These are phyloP conservation scores for Nasturtium officinale DNA, from an alignment of 345 rosid species.

Conservation along the genomic window DNA sequence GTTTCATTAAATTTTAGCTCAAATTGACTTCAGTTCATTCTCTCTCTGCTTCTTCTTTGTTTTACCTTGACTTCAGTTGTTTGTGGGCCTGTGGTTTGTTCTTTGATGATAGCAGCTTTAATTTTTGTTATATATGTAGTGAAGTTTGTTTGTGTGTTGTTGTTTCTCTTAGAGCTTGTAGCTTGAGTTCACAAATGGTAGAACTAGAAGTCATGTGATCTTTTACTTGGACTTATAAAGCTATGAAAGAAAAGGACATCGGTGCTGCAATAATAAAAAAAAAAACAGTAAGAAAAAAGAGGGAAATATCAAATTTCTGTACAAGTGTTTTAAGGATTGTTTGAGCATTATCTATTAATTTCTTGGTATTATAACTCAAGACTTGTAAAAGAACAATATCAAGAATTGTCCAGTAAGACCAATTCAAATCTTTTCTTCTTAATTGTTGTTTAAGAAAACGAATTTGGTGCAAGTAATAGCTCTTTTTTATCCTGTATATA, in stretches of 20 bases:
- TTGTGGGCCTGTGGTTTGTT: constrained; percentile 21
- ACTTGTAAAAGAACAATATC: constrained; percentile 7
- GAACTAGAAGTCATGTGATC: constrained; percentile 7
- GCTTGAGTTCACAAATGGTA: constrained; percentile 15
- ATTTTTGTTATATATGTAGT: background rate
- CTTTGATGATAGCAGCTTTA: constrained; percentile 21
- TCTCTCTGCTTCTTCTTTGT: constrained; percentile 24
- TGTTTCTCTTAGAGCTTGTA: constrained; percentile 15
- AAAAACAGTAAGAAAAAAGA: background rate
- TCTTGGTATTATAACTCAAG: constrained; percentile 13
- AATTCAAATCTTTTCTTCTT: constrained; percentile 9
- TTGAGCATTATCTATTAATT: background rate
- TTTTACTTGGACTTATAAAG: constrained; percentile 10
- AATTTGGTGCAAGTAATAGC: constrained; percentile 14
- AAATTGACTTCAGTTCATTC: constrained; percentile 13
- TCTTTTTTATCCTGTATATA: background rate
- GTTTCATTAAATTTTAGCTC: constrained; percentile 10
- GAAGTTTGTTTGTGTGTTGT: background rate
- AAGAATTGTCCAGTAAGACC: background rate
- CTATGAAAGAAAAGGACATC: background rate
- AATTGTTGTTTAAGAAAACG: background rate
- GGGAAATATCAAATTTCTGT: background rate
- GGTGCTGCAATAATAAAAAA: background rate
- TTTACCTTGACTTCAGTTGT: constrained; percentile 26
- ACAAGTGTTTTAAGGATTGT: background rate